Evolutionary conservation across 164 flowering plant genomes (phyloP), one percentile per base, ranked within the genome.

Genomic region (Chimonanthus salicifolius): DNA sequence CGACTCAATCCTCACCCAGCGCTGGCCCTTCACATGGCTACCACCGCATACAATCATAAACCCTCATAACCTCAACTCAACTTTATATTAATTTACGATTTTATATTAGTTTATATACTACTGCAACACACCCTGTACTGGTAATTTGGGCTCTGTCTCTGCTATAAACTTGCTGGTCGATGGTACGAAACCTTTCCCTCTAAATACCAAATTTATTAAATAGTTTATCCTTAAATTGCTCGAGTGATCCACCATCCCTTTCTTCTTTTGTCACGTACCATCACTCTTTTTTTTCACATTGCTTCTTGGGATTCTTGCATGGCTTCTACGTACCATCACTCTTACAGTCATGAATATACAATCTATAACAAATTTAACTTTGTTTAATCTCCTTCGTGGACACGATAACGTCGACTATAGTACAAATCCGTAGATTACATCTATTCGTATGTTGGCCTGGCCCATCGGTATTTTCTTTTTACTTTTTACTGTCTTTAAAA

Each of bases 11-110:
- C 65, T 62, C 46, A 68, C 58, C n/a, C 50, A 47, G 46, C 18
- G 70, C 70, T 44, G 54, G 47, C 9, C 21, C 63, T 16, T 72
- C 74, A 72, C 74, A 63, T 72, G 74, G 58, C 51, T 18, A 16
- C 62, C 48, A n/a, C 68, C 10, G 4, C 21, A 20, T 20, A 20
- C 21, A 62, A 62, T 72, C 74, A 72, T 72, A 49, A 4, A 16
- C 10, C n/a, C 60, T 16, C 60, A 20, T 20, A 20, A 20, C 21
- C 21, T 20, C 15, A 54, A 54, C 51, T 43, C 74, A 72, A 63
- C 58, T 72, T 72, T 54, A 63, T 67, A 72, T 72, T 15, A 70
- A 48, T 15, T 15, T 62, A 62, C 60, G 21, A 20, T 20, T 20
- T 20, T 20, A 20, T 20, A 20, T 20, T 20, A 20, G 21, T 20